phyloP scores from a whole-genome alignment of 306 rosid genomes.

The Ammopiptanthus mongolicus region DNA sequence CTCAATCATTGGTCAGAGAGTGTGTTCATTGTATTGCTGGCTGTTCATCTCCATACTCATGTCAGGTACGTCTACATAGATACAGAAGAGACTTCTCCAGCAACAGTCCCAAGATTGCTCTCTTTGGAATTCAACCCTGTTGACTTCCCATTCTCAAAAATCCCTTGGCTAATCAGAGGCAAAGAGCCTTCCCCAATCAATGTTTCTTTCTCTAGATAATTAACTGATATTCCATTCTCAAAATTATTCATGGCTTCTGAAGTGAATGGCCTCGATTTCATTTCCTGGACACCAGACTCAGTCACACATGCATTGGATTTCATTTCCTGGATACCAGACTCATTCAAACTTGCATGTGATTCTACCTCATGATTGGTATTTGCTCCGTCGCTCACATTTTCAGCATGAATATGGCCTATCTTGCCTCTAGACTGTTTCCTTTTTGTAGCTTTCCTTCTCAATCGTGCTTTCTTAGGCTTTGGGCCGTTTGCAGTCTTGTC shows the following conservation, averaged over 20 bases:
- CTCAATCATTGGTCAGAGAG: not conserved
- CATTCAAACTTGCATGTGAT: not conserved
- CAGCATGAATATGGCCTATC: conserved; percentile 12
- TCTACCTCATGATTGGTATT: conserved; percentile 13
- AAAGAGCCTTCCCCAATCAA: conserved; percentile 20
- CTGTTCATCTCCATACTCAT: conserved; percentile 19
- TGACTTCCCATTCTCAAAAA: conserved; percentile 25
- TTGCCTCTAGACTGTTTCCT: conserved; percentile 28
- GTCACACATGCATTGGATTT: no score
- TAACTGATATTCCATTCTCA: conserved; percentile 8
- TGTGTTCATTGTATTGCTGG: conserved; percentile 17
- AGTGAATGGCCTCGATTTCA: not conserved
- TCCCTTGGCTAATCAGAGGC: conserved; percentile 3
- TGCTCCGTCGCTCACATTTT: conserved; percentile 1
- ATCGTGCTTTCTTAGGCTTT: conserved; percentile 50
- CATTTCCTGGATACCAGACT: no score
- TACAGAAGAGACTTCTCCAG: not conserved
- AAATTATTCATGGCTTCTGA: conserved; percentile 22
- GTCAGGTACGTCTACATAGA: conserved; percentile 13
- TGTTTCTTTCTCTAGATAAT: conserved; percentile 13
- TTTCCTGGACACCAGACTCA: not conserved
- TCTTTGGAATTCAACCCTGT: conserved; percentile 23
- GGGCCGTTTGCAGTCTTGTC: conserved; percentile 39
- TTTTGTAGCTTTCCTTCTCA: conserved; percentile 42
- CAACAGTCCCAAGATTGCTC: conserved; percentile 12